Evolutionary conservation across 2,329 filamentous ascomycete genomes (phyloP).

Genomic region (Pyricularia pennisetigena): DNA sequence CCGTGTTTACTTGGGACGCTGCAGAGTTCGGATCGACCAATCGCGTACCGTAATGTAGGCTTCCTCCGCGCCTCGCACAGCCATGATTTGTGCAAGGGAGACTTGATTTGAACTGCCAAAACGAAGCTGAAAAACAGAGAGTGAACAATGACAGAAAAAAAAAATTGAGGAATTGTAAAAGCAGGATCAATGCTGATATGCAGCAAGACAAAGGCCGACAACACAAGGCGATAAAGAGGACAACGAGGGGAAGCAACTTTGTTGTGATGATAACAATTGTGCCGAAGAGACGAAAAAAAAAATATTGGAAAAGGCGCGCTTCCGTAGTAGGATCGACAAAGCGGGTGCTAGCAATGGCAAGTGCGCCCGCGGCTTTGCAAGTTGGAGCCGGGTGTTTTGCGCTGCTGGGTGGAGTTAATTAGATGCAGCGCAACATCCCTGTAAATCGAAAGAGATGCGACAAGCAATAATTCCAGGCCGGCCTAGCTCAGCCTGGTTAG

Average conservation of each 20-base stretch:
- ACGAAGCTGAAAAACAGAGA: slow-evolving; percentile 2
- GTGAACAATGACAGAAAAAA: slow-evolving; percentile 6
- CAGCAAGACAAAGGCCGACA: background rate
- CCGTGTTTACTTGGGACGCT: background rate
- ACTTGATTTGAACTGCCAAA: slow-evolving; percentile 8
- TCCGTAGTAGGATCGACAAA: background rate
- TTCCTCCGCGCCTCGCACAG: slow-evolving; percentile 31
- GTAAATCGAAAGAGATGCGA: background rate
- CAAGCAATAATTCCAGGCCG: background rate
- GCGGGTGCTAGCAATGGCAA: background rate
- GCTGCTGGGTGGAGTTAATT: background rate
- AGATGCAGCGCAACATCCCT: background rate
- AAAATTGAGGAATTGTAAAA: slow-evolving; percentile 8
- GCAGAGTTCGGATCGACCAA: background rate
- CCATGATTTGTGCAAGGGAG: slow-evolving; percentile 21
- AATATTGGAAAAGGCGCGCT: background rate
- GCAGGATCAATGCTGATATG: background rate
- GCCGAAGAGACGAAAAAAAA: background rate
- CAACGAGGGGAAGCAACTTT: background rate
- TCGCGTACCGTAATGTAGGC: slow-evolving; percentile 47
- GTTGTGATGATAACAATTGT: background rate
- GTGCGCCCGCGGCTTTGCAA: background rate
- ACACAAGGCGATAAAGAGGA: background rate
- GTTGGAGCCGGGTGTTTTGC: background rate
- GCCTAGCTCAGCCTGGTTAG: background rate